A percentile compares a stretch with the other conserved stretches of the same genome.
Conservation (phyloP, 768 basidiomycete genomes). For the Plicaturopsis crispa region DNA sequence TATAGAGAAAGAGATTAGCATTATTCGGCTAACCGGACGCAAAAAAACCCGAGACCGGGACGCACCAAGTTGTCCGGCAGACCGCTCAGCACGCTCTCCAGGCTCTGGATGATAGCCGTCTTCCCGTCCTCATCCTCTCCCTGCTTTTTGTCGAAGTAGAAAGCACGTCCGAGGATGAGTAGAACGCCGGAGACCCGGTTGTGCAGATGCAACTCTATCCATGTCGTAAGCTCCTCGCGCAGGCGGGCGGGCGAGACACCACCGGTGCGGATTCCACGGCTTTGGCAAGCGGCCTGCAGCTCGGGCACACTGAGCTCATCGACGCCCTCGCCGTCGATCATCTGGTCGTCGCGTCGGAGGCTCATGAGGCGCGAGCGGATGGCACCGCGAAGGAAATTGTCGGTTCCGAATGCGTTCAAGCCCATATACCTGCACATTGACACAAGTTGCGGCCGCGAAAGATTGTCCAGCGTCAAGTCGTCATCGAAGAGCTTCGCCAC, state of each 20-base stretch:
- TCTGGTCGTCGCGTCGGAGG: conserved; percentile 88
- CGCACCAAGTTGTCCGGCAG: conserved; percentile 90
- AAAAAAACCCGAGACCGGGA: conserved; percentile 8
- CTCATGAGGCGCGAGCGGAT: conserved; percentile 78
- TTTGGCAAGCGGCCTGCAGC: conserved; percentile 88
- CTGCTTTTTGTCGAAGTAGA: conserved; percentile 79
- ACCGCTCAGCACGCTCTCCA: conserved; percentile 88
- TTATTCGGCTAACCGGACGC: conserved; percentile 2
- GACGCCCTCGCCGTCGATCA: conserved; percentile 84
- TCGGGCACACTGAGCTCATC: conserved; percentile 88
- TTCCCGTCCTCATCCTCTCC: conserved; percentile 79
- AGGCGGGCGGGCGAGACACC: conserved; percentile 84
- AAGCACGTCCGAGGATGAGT: conserved; percentile 89
- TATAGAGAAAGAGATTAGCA: conserved; percentile 25
- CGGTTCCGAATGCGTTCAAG: conserved; percentile 96
- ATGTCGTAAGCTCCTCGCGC: conserved; percentile 83
- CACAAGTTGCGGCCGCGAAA: conserved; percentile 95
- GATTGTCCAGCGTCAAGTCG: conserved; percentile 95
- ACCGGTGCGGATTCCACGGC: conserved; percentile 85
- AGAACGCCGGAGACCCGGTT: conserved; percentile 91
- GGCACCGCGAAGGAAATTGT: conserved; percentile 92
- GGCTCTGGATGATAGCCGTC: conserved; percentile 65
- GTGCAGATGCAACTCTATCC: conserved; percentile 89
- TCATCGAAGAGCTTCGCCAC: conserved; percentile 97
- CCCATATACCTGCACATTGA: conserved; percentile 98